Evolutionary conservation across 495 filamentous ascomycete species (phyloP).

Genomic region (Xeromyces bisporus): DNA sequence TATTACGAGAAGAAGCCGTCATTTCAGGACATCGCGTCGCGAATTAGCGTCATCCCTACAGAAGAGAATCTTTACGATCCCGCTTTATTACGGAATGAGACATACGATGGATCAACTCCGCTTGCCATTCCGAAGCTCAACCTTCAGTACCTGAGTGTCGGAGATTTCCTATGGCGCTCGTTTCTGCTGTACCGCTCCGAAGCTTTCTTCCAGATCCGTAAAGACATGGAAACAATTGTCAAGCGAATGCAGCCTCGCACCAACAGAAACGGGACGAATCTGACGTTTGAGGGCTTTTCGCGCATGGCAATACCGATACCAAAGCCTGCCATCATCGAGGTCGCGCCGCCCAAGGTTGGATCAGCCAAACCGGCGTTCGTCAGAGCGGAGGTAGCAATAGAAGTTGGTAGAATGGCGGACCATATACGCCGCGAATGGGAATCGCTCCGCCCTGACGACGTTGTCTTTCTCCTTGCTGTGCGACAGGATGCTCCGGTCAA

Average conservation of each 20-base stretch:
- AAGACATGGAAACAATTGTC: conserved; percentile 68
- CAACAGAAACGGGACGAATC: conserved; percentile 38
- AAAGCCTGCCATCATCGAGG: conserved; percentile 77
- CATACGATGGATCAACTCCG: conserved; percentile 76
- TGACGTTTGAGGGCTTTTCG: conserved; percentile 70
- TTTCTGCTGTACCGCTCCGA: conserved; percentile 81
- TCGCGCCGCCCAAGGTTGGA: conserved; percentile 70
- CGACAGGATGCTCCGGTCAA: conserved; percentile 30
- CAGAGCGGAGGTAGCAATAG: conserved; percentile 73
- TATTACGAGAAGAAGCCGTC: conserved; percentile 60
- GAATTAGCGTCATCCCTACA: conserved; percentile 63
- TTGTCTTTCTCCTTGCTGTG: conserved; percentile 73
- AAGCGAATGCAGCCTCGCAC: conserved; percentile 61
- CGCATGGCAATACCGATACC: conserved; percentile 79
- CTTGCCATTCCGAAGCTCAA: conserved; percentile 90
- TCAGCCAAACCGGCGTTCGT: conserved; percentile 72
- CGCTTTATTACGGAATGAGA: conserved; percentile 67
- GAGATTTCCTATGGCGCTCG: conserved; percentile 90
- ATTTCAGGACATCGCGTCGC: conserved; percentile 63
- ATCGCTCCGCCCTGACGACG: conserved; percentile 69
- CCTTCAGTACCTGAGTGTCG: conserved; percentile 84
- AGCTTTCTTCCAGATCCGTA: conserved; percentile 84
- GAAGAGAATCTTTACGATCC: conserved; percentile 71
- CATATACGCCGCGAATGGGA: conserved; percentile 81
- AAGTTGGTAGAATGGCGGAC: conserved; percentile 61